These are phyloP conservation scores for Colletotrichum sp. DNA, from an alignment of 2,329 filamentous ascomycete species.

Conservation along the genomic window DNA sequence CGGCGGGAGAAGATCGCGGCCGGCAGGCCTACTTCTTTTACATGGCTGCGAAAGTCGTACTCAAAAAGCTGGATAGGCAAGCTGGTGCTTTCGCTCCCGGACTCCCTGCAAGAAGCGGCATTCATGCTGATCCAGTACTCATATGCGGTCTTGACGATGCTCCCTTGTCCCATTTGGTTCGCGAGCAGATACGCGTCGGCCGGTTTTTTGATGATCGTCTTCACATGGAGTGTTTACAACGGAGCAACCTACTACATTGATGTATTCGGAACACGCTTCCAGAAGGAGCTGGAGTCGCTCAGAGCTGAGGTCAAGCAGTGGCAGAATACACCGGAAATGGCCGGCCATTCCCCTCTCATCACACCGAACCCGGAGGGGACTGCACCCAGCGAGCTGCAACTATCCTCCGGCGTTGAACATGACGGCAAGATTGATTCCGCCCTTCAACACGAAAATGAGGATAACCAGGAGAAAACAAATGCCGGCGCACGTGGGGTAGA, in stretches of 20 bases:
- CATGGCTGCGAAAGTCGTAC: slow-evolving; percentile 93
- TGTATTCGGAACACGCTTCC: slow-evolving; percentile 94
- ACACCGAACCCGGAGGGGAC: slow-evolving; percentile 34
- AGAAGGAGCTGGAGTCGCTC: slow-evolving; percentile 91
- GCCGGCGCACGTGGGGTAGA: slow-evolving; percentile 44
- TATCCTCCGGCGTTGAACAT: slow-evolving; percentile 18
- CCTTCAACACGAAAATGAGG: slow-evolving; percentile 8
- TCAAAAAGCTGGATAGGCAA: slow-evolving; percentile 88
- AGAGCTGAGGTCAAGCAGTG: slow-evolving; percentile 88
- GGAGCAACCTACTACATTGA: slow-evolving; percentile 98
- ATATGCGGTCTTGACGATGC: slow-evolving; percentile 91
- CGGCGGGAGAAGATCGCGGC: slow-evolving; percentile 96
- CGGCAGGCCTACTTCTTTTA: slow-evolving; percentile 94
- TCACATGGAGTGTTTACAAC: slow-evolving; percentile 95
- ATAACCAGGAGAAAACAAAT: slow-evolving; percentile 27
- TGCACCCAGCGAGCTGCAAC: background rate
- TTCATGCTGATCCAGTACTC: slow-evolving; percentile 97
- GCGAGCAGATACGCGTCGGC: slow-evolving; percentile 83
- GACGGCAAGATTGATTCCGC: slow-evolving; percentile 16
- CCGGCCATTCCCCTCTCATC: slow-evolving; percentile 40
- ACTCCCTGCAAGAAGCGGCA: slow-evolving; percentile 78
- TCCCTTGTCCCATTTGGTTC: slow-evolving; percentile 96
- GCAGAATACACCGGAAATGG: slow-evolving; percentile 67
- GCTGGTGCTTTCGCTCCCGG: slow-evolving; percentile 79
- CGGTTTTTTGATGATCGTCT: slow-evolving; percentile 79